Conservation (phyloP, 2,329 filamentous ascomycete species). For the Neofusicoccum kwambonambiense region DNA sequence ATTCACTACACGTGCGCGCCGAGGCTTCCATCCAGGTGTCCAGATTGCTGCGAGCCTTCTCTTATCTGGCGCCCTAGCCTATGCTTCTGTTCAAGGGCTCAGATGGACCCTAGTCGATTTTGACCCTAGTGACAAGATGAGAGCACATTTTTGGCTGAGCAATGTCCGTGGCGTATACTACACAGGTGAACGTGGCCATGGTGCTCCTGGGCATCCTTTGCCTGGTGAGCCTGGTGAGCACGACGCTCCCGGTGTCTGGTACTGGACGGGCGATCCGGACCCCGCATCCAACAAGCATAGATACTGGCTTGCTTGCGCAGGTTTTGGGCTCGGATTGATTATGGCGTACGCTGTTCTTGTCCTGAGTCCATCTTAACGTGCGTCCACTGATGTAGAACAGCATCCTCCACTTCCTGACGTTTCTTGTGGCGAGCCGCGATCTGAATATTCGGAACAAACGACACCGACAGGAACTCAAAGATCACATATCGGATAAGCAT, state of each 20-base stretch:
- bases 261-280: too few species aligned
- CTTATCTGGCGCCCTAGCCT: too few species aligned
- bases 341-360: not conserved
- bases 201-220: too few species aligned
- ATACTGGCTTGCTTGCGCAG: not conserved
- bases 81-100: too few species aligned
- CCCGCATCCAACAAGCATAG: not conserved
- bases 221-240: too few species aligned
- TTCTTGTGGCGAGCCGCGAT: not conserved
- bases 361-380: not conserved
- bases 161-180: not conserved
- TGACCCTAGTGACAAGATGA: too few species aligned
- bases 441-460: not conserved
- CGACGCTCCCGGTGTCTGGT: too few species aligned
- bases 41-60: not conserved
- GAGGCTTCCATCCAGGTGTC: not conserved
- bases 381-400: not conserved
- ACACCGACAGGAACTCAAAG: not conserved
- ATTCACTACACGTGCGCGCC: not conserved
- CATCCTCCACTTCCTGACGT: not conserved
- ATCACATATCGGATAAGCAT: not conserved
- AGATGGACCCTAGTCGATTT: too few species aligned
- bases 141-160: not conserved
- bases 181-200: not conserved
- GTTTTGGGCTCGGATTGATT: not conserved